Evolutionary conservation across 495 filamentous ascomycete species (phyloP), one percentile per base, ranked within the genome.

Genomic region (Xylaria cubensis): DNA sequence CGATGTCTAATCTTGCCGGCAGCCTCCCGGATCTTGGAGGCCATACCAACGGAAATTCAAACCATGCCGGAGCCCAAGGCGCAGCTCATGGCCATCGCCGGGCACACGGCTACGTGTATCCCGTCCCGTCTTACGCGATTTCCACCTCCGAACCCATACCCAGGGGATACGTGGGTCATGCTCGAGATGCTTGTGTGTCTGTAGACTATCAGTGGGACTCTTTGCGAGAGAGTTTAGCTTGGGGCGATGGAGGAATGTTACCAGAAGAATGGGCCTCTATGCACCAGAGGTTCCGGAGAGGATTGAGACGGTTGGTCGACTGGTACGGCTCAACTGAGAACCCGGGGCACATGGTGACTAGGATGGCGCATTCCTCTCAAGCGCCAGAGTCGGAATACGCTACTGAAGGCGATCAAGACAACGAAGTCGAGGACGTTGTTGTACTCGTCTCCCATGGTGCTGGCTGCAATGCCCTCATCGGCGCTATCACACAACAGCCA

Each of bases 191-290:
- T 6, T 97, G 94, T 75, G 88, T 92, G 6, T 89, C 91, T 51
- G 87, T 97, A 19, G 97, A 98, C 80, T 95, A 92, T 76, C 92
- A 94, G 76, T 99, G 96, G 96, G 94, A 99, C 74, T 97, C 94
- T 72, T 95, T 93, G 85, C 88, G 91, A 53, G 84, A 85, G 1
- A 89, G 92, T 0, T 86, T 90, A 32, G 84, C 90, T 36, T 97
- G 95, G 91, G 96, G 94, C 17, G 88, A 92, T 73, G 96, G 96
- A 0, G 97, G 94, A 13, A 88, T 92, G 29, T 92, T 93, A 72
- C 94, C 92, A 0, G 96, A 99, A 77, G 96, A 98, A 81, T 99
- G 96, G 96, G 91, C 93, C 48, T 80, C 86, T 4, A 98, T 99
- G 95, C 97, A 98, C 78, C 91, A 89, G 76, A 87, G 96, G 26